Base-by-base conservation (phyloP, 345 rosid genomes). In the Rubroshorea leprosula region DNA sequence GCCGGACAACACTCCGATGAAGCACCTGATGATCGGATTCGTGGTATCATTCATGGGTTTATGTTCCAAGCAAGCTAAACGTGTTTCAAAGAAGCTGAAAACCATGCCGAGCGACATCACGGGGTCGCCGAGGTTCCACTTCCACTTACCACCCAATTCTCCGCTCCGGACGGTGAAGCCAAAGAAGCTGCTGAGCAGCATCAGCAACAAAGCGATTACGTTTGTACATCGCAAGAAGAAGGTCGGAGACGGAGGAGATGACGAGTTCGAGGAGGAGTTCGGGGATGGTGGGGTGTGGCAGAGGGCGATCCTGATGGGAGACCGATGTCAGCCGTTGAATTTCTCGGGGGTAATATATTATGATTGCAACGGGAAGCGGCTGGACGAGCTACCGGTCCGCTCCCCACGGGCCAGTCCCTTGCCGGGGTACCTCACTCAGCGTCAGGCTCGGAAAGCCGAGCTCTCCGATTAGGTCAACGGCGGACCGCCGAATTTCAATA, bases 231-330 rank as follows among this genome's bases (percentile, higher is more conserved):
- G 81, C 58, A 76, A 59, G 44, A 76, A 61, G 29, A 76, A 63
- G 58, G 57, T 21, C 25, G 58, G 58, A 5, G 47, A 0, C 23
- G 55, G 63, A 20, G 49, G 15, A 19, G 58, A 27, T 1, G 62
- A 75, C 23, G 68, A 54, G 15, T 61, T 15, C 23, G 64, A 41
- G 25, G 78, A 76, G 0, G 76, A 70, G 19, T 78, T 69, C 57
- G 95, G 83, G 44, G 93, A 93, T 3, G 84, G 89, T 19, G 94
- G 97, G 11, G 80, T 93, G 52, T 93, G 99, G 99, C 97, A 78
- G 57, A 78, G 78, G 77, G 41, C 83, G 61, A 89, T 93, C 62
- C 68, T 93, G 70, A 89, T 93, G 99, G 99, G 99, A 24, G 95
- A 81, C 25, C 85, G 85, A 53, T 93, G 99, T 68, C 85, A 89